Evolutionary conservation across 495 filamentous ascomycete species (phyloP).

Genomic region (Neurospora sp.): DNA sequence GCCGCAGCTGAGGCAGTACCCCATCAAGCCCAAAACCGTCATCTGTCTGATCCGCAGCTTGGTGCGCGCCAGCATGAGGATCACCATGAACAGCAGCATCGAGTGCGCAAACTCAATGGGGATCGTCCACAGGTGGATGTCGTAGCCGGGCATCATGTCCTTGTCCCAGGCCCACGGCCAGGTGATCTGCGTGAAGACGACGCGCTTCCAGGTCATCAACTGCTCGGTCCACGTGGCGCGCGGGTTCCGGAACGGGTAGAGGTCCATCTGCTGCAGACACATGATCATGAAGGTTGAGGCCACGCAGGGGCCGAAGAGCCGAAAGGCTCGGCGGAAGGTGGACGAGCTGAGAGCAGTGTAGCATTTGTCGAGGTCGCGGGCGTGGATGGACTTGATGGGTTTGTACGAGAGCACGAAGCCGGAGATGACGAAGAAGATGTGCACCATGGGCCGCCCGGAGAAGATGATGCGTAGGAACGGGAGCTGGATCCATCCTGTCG

Average conservation of each 20-base stretch:
- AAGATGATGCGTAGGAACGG: constrained; percentile 54
- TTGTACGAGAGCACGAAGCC: constrained; percentile 60
- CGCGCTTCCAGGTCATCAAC: constrained; percentile 38
- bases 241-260: constrained; percentile 22
- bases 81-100: constrained; percentile 49
- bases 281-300: constrained; percentile 47
- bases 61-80: constrained; percentile 44
- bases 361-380: constrained; percentile 29
- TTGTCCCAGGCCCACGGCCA: constrained; percentile 46
- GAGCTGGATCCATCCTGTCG: constrained; percentile 44
- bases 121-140: constrained; percentile 58
- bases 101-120: constrained; percentile 56
- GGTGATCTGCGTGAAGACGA: constrained; percentile 35
- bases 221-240: constrained; percentile 30
- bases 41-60: constrained; percentile 35
- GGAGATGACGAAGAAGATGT: constrained; percentile 65
- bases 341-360: constrained; percentile 42
- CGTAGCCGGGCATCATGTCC: constrained; percentile 45
- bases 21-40: constrained; percentile 34
- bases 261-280: constrained; percentile 41
- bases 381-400: constrained; percentile 49
- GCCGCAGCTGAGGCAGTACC: constrained; percentile 48
- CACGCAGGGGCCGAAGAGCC: constrained; percentile 53
- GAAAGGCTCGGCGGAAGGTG: constrained; percentile 52
- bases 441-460: constrained; percentile 59